Conservation (phyloP, 768 basidiomycete genomes). For the Hemileccinum impolitum region DNA sequence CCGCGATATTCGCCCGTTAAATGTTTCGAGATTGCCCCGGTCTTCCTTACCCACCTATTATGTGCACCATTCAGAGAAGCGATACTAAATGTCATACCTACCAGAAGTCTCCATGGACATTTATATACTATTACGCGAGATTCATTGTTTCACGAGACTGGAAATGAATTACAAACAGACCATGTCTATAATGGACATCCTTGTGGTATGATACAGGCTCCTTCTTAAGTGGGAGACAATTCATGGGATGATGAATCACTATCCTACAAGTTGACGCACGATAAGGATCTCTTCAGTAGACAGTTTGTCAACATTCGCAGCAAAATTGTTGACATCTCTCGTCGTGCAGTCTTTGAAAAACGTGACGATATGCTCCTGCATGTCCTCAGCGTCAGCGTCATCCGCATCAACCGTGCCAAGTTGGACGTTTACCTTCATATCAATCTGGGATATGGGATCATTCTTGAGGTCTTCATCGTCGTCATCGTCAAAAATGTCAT, state of each 20-base stretch:
- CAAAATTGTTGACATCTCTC: constrained; percentile 61
- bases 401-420: constrained; percentile 14
- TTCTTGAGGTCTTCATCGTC: constrained; percentile 87
- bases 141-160: not conserved
- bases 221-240: not conserved
- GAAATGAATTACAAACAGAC: not conserved
- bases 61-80: too few species aligned
- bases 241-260: constrained; percentile 12
- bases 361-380: constrained; percentile 61
- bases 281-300: constrained; percentile 68
- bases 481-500: constrained; percentile 66
- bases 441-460: constrained; percentile 84
- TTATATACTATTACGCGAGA: not conserved
- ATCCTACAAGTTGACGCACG: constrained; percentile 47
- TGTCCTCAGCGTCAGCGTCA: not conserved
- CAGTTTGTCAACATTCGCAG: constrained; percentile 59
- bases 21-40: too few species aligned
- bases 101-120: not conserved
- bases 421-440: constrained; percentile 53
- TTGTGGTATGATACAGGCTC: constrained; percentile 4
- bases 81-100: too few species aligned
- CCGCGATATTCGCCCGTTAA: too few species aligned
- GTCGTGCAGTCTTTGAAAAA: constrained; percentile 71
- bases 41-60: too few species aligned
- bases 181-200: constrained; percentile 8